Conservation (phyloP, 805 yeast genomes). For the Candida berthetii region DNA sequence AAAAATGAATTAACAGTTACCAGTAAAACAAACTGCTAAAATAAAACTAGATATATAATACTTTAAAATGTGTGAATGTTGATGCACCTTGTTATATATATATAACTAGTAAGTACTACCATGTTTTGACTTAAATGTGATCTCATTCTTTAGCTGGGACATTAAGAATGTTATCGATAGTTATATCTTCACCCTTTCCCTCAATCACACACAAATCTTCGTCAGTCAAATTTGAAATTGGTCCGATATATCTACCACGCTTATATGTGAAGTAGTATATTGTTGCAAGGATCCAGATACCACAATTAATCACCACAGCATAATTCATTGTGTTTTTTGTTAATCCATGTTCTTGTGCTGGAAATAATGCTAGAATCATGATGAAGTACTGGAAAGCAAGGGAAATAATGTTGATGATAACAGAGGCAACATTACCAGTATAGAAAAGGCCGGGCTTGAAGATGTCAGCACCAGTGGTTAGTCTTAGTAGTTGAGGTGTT, state of each 20-base stretch:
- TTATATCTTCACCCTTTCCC: not conserved
- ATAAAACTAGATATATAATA: too few relatives aligned
- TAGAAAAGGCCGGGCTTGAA: constrained; percentile 56
- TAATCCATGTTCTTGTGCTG: constrained; percentile 29
- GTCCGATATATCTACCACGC: constrained; percentile 50
- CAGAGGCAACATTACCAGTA: constrained; percentile 39
- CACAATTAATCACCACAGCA: constrained; percentile 54
- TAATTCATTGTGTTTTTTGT: constrained; percentile 59
- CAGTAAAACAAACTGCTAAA: too few relatives aligned
- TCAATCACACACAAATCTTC: constrained; percentile 5
- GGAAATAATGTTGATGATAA: constrained; percentile 36
- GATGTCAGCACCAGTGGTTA: constrained; percentile 39
- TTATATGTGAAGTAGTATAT: constrained; percentile 46
- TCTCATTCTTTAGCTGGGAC: too few relatives aligned
- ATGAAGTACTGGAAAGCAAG: constrained; percentile 40
- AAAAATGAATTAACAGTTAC: too few relatives aligned
- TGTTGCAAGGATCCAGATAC: constrained; percentile 46
- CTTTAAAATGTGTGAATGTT: too few relatives aligned
- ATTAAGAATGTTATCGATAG: not conserved
- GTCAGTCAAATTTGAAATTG: constrained; percentile 22
- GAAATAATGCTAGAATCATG: constrained; percentile 51
- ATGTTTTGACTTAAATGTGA: too few relatives aligned
- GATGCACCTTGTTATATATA: too few relatives aligned
- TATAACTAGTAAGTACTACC: too few relatives aligned
- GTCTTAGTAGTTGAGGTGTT: constrained; percentile 44